phyloP scores from a whole-genome alignment of 129 eudicot genomes.

The Centrapalus pauciflorus region DNA sequence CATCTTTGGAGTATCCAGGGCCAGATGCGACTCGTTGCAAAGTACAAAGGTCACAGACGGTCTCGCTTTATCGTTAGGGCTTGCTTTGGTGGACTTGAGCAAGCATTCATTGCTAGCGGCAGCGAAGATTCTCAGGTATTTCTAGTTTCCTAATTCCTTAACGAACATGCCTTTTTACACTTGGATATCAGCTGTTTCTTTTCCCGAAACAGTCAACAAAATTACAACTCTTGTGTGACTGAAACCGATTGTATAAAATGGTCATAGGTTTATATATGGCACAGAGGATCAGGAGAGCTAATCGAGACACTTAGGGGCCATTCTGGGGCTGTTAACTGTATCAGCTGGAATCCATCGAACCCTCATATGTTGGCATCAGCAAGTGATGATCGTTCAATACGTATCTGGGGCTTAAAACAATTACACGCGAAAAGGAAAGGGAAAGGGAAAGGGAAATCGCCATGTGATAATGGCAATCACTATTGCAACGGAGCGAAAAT shows the following conservation, averaged over 20 bases:
- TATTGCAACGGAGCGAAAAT: conserved; percentile 59
- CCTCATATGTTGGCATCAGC: conserved; percentile 96
- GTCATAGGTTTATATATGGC: conserved; percentile 92
- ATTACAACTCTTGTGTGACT: neutral
- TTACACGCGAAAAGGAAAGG: conserved; percentile 37
- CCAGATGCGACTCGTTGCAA: conserved; percentile 46
- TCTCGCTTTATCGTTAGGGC: conserved; percentile 73
- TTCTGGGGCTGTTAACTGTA: conserved; percentile 87
- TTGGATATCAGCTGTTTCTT: neutral
- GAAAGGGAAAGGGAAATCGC: conserved; percentile 7
- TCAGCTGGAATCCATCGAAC: conserved; percentile 86
- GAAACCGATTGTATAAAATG: conserved; percentile 6
- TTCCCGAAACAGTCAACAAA: neutral
- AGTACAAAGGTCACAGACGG: conserved; percentile 85
- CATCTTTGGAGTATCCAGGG: conserved; percentile 91
- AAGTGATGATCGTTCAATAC: conserved; percentile 83
- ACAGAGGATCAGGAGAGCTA: conserved; percentile 63
- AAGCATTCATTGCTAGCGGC: conserved; percentile 87
- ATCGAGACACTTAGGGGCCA: conserved; percentile 62
- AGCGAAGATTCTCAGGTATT: conserved; percentile 97
- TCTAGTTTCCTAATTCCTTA: neutral
- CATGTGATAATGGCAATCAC: conserved; percentile 41
- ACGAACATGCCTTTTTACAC: neutral
- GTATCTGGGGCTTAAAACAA: conserved; percentile 79
- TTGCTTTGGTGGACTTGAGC: conserved; percentile 92